A percentile compares a stretch with the other conserved stretches of the same genome.
Conservation (phyloP, 805 yeast genomes). For the Ogataea minuta region DNA sequence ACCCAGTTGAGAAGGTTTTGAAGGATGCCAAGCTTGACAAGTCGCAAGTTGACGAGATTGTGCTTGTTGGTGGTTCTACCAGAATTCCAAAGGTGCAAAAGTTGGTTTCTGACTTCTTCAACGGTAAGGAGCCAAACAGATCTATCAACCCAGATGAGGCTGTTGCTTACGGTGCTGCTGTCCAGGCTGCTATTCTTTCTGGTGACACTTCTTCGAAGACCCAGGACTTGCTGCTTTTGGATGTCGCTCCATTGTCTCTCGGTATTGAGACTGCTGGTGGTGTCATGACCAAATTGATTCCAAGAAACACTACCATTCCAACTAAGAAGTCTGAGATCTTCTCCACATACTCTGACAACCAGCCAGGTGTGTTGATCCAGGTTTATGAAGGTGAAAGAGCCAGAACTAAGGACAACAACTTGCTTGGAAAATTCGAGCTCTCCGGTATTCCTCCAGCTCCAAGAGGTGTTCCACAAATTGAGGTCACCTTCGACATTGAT, state of each 20-base stretch:
- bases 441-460: slow-evolving; percentile 15
- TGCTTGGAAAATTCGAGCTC: slow-evolving; percentile 16
- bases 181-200: slow-evolving; percentile 83
- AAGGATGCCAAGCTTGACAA: slow-evolving; percentile 52
- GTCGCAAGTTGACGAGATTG: slow-evolving; percentile 87
- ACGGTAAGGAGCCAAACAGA: slow-evolving; percentile 96
- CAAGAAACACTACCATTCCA: slow-evolving; percentile 15
- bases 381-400: slow-evolving; percentile 14
- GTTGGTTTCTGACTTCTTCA: slow-evolving; percentile 92
- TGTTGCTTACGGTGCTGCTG: slow-evolving; percentile 99
- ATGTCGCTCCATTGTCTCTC: slow-evolving; percentile 15
- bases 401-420: slow-evolving; percentile 15
- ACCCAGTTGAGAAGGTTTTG: slow-evolving; percentile 92
- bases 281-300: slow-evolving; percentile 14
- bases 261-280: slow-evolving; percentile 16
- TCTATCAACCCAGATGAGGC: slow-evolving; percentile 99
- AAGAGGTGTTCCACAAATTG: slow-evolving; percentile 16
- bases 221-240: slow-evolving; percentile 12
- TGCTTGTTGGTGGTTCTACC: slow-evolving; percentile 96
- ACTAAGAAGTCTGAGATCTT: slow-evolving; percentile 14
- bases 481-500: slow-evolving; percentile 14
- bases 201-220: slow-evolving; percentile 16
- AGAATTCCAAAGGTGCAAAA: slow-evolving; percentile 97
- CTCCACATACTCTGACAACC: slow-evolving; percentile 15
- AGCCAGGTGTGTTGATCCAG: slow-evolving; percentile 13